Evolutionary conservation across 345 rosid genomes (phyloP).

Genomic region (Draba incana): DNA sequence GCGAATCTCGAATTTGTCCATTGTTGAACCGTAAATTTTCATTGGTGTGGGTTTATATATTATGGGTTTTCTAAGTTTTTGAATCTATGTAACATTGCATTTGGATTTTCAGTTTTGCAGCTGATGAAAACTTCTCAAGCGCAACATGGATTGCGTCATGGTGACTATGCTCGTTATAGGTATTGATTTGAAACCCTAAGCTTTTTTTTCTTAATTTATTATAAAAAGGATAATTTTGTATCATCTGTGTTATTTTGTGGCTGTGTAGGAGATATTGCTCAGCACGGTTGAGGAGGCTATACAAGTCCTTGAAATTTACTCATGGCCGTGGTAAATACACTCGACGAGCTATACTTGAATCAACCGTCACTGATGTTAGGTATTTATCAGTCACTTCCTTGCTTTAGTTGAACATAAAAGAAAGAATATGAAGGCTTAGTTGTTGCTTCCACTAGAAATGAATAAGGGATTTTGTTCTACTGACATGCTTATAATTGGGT

Average conservation of each 20-base stretch:
- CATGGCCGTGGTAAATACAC: constrained; percentile 95
- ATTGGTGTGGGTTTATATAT: not conserved
- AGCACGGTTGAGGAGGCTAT: constrained; percentile 90
- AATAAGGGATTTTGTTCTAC: not conserved
- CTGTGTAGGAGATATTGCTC: constrained; percentile 89
- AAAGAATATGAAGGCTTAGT: constrained; percentile 17
- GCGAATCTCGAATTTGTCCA: constrained; percentile 5
- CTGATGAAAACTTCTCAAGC: constrained; percentile 88
- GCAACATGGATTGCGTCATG: constrained; percentile 98
- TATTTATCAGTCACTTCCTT: constrained; percentile 34
- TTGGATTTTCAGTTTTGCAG: constrained; percentile 66
- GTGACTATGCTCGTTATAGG: constrained; percentile 94
- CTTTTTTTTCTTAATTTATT: not conserved
- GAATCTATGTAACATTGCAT: constrained; percentile 15
- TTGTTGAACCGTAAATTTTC: not conserved
- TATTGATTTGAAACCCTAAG: constrained; percentile 34
- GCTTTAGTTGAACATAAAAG: constrained; percentile 6
- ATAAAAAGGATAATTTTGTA: not conserved
- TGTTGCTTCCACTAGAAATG: constrained; percentile 8
- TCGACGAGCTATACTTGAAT: constrained; percentile 67
- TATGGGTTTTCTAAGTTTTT: constrained; percentile 6
- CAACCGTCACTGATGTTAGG: constrained; percentile 95
- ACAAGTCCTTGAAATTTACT: constrained; percentile 90
- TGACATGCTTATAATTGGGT: not conserved
- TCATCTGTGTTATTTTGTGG: constrained; percentile 30